These are phyloP conservation scores for Podospora sp. DNA, from an alignment of 495 filamentous ascomycete species.

Conservation along the genomic window DNA sequence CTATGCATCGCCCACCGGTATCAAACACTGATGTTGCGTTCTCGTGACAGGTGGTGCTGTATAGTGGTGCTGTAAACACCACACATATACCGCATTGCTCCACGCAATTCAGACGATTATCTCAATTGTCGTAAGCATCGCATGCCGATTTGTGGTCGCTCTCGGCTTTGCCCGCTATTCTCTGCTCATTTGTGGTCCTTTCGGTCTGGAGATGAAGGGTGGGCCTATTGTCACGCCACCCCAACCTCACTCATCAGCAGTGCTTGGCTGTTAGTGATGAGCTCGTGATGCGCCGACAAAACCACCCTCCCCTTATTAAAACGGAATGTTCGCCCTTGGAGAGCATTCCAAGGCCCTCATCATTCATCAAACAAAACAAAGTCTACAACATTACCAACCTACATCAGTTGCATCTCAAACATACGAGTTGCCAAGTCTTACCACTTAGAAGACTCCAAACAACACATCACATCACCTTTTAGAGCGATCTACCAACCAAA, in stretches of 20 bases:
- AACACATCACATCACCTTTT: neutral
- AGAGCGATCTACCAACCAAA: neutral
- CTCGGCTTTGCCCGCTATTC: neutral
- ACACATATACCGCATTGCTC: neutral
- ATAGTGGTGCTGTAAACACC: neutral
- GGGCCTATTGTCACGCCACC: neutral
- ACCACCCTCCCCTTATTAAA: neutral
- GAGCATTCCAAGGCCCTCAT: neutral
- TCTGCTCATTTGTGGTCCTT: neutral
- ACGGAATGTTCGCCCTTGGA: neutral
- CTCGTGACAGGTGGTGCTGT: neutral
- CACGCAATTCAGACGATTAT: neutral
- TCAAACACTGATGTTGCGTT: neutral
- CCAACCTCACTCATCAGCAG: neutral
- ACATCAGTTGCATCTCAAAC: conserved; percentile 6
- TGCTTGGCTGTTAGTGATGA: neutral
- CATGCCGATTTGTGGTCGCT: neutral
- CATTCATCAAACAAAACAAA: neutral
- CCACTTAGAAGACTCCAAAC: conserved; percentile 2
- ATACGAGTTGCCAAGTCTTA: neutral
- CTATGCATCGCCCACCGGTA: neutral
- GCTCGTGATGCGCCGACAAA: neutral
- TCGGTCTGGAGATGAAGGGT: neutral
- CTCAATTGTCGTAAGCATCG: neutral
- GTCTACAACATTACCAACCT: conserved; percentile 9